phyloP scores from a whole-genome alignment of 2,329 filamentous ascomycete genomes.

The Monilinia laxa region DNA sequence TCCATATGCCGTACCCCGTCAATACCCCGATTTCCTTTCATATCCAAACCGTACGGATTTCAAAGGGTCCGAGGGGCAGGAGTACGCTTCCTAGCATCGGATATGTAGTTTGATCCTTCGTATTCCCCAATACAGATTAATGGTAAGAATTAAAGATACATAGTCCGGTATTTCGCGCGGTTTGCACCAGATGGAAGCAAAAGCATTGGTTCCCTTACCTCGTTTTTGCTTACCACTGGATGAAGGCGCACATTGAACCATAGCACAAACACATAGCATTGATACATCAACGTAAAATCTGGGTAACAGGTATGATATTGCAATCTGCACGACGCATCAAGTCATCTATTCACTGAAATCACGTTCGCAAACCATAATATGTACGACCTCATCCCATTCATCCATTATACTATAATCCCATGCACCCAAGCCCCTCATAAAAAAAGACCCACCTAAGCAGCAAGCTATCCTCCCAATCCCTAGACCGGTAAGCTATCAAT shows the following conservation, averaged over 20 bases:
- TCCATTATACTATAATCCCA: not conserved
- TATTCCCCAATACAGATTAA: too few relatives aligned
- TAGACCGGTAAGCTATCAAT: constrained; percentile 22
- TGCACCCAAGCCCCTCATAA: not conserved
- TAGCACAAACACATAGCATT: not conserved
- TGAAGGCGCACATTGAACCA: not conserved
- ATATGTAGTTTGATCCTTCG: too few relatives aligned
- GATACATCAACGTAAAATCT: not conserved
- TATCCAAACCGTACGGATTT: too few relatives aligned
- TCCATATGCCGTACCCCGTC: too few relatives aligned
- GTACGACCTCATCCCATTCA: not conserved
- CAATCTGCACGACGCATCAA: not conserved
- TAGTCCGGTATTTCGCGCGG: too few relatives aligned
- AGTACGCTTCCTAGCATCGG: too few relatives aligned
- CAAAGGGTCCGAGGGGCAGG: too few relatives aligned
- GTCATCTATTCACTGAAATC: not conserved
- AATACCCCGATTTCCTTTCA: too few relatives aligned
- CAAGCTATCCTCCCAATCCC: constrained; percentile 23
- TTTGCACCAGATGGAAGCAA: too few relatives aligned
- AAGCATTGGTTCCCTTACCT: too few relatives aligned
- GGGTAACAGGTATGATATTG: not conserved
- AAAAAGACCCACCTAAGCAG: constrained; percentile 7
- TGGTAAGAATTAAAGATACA: too few relatives aligned
- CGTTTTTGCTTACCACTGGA: not conserved
- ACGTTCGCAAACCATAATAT: not conserved